Evolutionary conservation across 176 grass and related monocot genomes (phyloP).

Genomic region (Avena atlantica): DNA sequence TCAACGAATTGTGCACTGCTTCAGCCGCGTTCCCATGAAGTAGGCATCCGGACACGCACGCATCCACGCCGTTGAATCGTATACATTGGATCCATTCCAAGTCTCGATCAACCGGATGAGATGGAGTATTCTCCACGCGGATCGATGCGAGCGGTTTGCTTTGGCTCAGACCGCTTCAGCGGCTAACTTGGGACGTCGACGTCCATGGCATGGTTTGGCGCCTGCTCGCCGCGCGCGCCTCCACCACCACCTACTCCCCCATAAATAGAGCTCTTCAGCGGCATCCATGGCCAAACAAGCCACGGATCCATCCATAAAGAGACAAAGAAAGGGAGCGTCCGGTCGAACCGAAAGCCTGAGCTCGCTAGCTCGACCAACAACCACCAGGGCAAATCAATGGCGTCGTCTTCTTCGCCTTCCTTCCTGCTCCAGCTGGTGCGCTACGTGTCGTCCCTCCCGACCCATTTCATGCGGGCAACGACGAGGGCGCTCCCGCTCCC

Average conservation of each 20-base stretch:
- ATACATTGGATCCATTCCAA: not conserved
- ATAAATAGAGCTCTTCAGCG: not conserved
- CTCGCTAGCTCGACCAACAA: not conserved
- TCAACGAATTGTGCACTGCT: too few relatives aligned
- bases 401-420: not conserved
- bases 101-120: not conserved
- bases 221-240: not conserved
- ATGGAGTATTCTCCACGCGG: not conserved
- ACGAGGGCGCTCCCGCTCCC: not conserved
- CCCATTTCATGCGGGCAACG: not conserved
- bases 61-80: not conserved
- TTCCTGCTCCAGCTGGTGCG: constrained; percentile 16
- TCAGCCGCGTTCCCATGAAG: not conserved
- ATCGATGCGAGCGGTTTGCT: not conserved
- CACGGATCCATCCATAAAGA: not conserved
- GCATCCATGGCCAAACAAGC: not conserved
- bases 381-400: not conserved
- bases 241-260: not conserved
- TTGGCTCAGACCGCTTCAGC: not conserved
- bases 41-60: not conserved
- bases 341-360: not conserved
- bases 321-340: not conserved
- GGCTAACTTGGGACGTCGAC: not conserved
- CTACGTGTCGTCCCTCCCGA: constrained; percentile 19
- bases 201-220: not conserved